Percentiles rank a stretch among this genome's conserved stretches.
These are phyloP conservation scores for Fulvia fulva DNA, from an alignment of 2,329 filamentous ascomycete species.

Conservation along the genomic window DNA sequence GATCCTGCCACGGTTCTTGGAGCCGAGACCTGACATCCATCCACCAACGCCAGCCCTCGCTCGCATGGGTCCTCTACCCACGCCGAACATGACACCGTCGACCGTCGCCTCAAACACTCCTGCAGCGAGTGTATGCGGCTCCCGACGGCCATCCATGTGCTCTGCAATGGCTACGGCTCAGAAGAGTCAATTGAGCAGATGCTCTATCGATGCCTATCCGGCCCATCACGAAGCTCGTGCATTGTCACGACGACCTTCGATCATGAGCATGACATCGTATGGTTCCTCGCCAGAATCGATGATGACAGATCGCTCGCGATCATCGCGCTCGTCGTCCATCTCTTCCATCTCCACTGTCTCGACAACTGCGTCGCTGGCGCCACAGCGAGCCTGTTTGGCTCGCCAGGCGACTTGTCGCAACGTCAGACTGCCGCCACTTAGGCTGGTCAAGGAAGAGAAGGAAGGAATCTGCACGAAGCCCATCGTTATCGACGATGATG, in stretches of 20 bases:
- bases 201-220: conserved; percentile 48
- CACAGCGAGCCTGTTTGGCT: conserved; percentile 46
- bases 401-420: conserved; percentile 51
- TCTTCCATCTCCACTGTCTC: conserved; percentile 49
- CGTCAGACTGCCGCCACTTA: conserved; percentile 39
- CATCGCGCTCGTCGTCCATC: conserved; percentile 53
- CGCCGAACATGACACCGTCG: conserved; percentile 60
- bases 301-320: conserved; percentile 56
- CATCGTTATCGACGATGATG: conserved; percentile 31
- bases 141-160: conserved; percentile 55
- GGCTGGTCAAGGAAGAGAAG: conserved; percentile 24
- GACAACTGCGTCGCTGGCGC: conserved; percentile 45
- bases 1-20: conserved; percentile 45
- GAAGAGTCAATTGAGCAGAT: conserved; percentile 52
- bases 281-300: conserved; percentile 59
- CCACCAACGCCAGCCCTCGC: conserved; percentile 53
- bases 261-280: conserved; percentile 52
- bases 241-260: conserved; percentile 43
- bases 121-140: conserved; percentile 55
- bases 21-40: conserved; percentile 48
- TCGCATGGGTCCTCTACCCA: conserved; percentile 55
- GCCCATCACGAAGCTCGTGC: conserved; percentile 43
- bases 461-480: conserved; percentile 25
- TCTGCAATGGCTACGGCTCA: conserved; percentile 57
- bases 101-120: conserved; percentile 53